Evolutionary conservation across 2,329 filamentous ascomycete species (phyloP).

Genomic region (Coniochaeta sp.): DNA sequence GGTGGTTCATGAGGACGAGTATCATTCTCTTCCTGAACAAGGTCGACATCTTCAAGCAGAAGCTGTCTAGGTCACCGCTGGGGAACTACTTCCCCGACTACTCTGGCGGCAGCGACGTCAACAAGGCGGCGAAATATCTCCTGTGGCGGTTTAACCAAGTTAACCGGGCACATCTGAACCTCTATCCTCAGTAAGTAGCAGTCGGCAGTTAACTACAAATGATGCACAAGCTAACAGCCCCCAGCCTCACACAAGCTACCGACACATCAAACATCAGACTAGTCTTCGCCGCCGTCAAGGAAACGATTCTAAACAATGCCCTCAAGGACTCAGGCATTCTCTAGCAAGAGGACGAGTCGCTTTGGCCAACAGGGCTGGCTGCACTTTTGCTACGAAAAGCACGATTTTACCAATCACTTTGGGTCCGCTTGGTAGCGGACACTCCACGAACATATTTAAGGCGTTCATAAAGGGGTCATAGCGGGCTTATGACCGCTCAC

Average conservation of each 20-base stretch:
- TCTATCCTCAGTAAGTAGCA: constrained; percentile 89
- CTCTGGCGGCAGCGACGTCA: constrained; percentile 94
- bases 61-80: constrained; percentile 80
- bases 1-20: constrained; percentile 98
- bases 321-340: constrained; percentile 97
- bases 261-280: constrained; percentile 97
- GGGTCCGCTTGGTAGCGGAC: neutral
- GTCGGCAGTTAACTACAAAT: neutral
- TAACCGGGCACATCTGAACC: constrained; percentile 88
- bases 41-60: constrained; percentile 95
- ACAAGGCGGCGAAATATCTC: constrained; percentile 94
- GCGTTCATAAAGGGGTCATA: neutral
- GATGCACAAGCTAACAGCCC: constrained; percentile 14
- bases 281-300: constrained; percentile 96
- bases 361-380: neutral
- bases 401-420: neutral
- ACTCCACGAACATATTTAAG: constrained; percentile 1
- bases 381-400: neutral
- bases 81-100: constrained; percentile 98
- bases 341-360: constrained; percentile 31
- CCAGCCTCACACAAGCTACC: constrained; percentile 92
- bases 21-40: constrained; percentile 99
- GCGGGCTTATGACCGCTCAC: neutral
- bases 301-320: constrained; percentile 97
- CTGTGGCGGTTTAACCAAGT: constrained; percentile 99